A percentile compares a stretch with the other conserved stretches of the same genome.
phyloP scores from a whole-genome alignment of 139 green algal genomes.

The Diplosphaera chodatii region DNA sequence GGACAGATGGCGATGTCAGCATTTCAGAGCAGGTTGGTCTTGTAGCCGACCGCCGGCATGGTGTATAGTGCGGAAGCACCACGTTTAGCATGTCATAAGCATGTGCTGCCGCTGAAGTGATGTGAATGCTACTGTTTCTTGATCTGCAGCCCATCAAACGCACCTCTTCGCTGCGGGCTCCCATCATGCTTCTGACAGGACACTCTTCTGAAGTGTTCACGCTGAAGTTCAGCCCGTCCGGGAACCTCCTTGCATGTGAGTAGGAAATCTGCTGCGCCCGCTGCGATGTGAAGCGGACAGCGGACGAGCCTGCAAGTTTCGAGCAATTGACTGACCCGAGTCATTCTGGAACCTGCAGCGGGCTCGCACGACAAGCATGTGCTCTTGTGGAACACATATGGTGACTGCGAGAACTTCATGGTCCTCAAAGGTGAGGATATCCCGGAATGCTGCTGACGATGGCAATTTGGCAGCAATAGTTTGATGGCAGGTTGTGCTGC shows the following conservation, averaged over 20 bases:
- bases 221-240: slow-evolving; percentile 79
- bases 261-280: not conserved
- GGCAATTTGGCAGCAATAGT: too few species aligned
- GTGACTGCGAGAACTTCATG: slow-evolving; percentile 90
- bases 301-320: too few species aligned
- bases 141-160: slow-evolving; percentile 26
- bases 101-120: too few species aligned
- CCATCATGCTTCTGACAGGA: slow-evolving; percentile 82
- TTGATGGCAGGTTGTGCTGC: too few species aligned
- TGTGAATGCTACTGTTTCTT: not conserved
- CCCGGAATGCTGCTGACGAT: too few species aligned
- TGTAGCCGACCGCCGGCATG: too few species aligned
- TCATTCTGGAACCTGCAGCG: too few species aligned
- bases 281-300: too few species aligned
- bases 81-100: too few species aligned
- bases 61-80: too few species aligned
- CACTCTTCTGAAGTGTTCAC: slow-evolving; percentile 77
- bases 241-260: slow-evolving; percentile 59
- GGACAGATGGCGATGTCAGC: slow-evolving; percentile 5
- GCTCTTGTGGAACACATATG: slow-evolving; percentile 81
- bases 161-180: slow-evolving; percentile 59
- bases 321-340: too few species aligned
- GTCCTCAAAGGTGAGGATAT: slow-evolving; percentile 63
- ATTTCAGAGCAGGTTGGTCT: not conserved
- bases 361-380: slow-evolving; percentile 76